phyloP scores from a whole-genome alignment of 148 eudicot genomes.

The Rhododendron williamsianum region DNA sequence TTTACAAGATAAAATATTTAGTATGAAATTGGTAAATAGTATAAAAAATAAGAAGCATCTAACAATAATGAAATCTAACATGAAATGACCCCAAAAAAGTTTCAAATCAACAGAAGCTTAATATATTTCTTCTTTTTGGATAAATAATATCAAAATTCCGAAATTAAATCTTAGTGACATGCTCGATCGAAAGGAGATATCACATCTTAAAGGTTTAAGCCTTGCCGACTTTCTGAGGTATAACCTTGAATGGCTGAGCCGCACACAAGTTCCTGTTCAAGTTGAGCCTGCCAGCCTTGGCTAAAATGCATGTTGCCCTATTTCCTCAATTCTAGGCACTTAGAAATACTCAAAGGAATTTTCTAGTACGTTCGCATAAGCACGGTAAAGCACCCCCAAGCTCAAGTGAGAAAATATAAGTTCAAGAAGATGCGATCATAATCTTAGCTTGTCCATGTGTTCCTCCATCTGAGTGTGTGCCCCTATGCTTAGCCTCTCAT shows the following conservation, averaged over 20 bases:
- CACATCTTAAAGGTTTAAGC: background rate
- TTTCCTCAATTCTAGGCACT: background rate
- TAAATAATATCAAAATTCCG: background rate
- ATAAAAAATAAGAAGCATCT: background rate
- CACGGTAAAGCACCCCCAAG: background rate
- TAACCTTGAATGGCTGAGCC: background rate
- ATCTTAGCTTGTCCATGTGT: background rate
- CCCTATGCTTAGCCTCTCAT: background rate
- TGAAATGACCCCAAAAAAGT: background rate
- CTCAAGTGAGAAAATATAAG: background rate
- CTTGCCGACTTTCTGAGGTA: background rate
- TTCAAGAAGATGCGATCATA: background rate
- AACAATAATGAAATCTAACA: background rate
- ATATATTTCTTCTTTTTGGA: background rate
- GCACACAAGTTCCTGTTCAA: background rate
- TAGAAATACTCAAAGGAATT: background rate
- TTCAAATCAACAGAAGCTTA: background rate
- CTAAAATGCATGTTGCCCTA: background rate
- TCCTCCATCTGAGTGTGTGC: background rate
- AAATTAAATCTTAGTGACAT: background rate
- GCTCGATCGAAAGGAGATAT: background rate
- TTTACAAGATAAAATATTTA: background rate
- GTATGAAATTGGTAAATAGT: background rate
- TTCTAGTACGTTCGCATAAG: background rate
- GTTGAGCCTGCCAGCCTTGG: background rate